Base-by-base conservation (phyloP, 2,329 filamentous ascomycete genomes). In the Cladophialophora psammophila region DNA sequence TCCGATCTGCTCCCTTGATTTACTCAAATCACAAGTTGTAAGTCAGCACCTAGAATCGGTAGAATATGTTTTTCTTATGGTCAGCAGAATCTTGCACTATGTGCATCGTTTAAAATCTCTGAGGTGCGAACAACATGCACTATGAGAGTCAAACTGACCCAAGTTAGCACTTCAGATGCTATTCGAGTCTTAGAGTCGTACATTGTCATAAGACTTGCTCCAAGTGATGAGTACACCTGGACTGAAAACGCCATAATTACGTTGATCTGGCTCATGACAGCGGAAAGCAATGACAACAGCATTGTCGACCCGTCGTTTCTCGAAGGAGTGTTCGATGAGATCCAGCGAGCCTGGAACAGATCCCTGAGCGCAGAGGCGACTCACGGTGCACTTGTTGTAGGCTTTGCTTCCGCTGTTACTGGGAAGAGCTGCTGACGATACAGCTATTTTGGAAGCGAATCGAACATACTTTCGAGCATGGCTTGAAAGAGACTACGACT, bases 381-480 rank as follows among this genome's bases (percentile, higher is more conserved):
- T 12, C 86, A 83, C 68, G 79, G 78, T 57, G 75, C 75, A 52
- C 74, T 82, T 36, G 78, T 81, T 71, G 81, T 83, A 69, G 26
- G 59, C 54, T 9, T 32, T 31, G 26, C 9, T 26, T 6, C 13
- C 20, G 31, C 42, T 67, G 75, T 69, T 34, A 18, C 15, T 34
- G 3, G 26, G 36, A 36, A 63, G 7, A 62, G 26, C 55, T 60
- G 67, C 70, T 62, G 63, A 62, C 13, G 8, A 34, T 38, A 26
- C 64, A 94, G 91, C 77, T 97, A 3, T 79, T 97, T 3, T 97
- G 93, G 93, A 95, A 93, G 78, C 86, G 84, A 32, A 82, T 91
- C n/a, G 90, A 93, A 60, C 78, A 82, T 0, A 81, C 82, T 13
- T 87, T 86, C 68, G 79, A 78, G 0, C 82, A 85, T 36, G 80